Base-by-base conservation (phyloP, 495 filamentous ascomycete species). In the Penicillium diatomitis region DNA sequence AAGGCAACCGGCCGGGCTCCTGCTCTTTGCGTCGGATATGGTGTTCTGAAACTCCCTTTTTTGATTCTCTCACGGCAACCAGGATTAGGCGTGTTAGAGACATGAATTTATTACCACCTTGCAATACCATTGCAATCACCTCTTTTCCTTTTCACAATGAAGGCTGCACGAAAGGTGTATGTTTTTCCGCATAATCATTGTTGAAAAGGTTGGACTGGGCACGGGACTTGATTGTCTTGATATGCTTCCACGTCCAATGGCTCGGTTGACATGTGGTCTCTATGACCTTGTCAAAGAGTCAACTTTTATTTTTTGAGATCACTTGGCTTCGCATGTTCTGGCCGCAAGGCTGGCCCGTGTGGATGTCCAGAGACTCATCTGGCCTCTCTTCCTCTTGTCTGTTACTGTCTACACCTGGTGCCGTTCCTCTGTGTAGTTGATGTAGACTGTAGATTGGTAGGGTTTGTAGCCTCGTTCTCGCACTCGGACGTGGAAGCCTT, bases 171-270 rank as follows among this genome's bases (percentile, higher is more conserved):
- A 60, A 60, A 55, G 66, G 69, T 72, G 69, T 66, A 20, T 20
- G 68, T 64, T 63, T 66, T 57, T 64, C 69, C 69, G 69, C 67
- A 68, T 72, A 72, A 72, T 64, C 66, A 72, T 72, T 72, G 69
- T 55, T 70, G 66, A 69, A 72, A 70, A 63, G 64, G 58, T 42
- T 56, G 52, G 52, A 49, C 20, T 20, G 46, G 59, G 39, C 45
- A 49, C 50, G 49, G 39, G 56, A 50, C 43, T 47, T 29, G 37
- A 7, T 45, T 38, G 40, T 49, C 38, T 39, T 38, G 31, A 48
- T 56, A 49, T 40, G 20, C 20, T 20, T 20, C 20, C 2, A 20
- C 38, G 33, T 28, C 48, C 49, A 49, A 44, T 45, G 46, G 53
- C 60, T 63, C 55, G 58, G 41, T 64, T 61, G 61, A 50, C 46